phyloP scores from a whole-genome alignment of 805 yeast genomes.

The Zygoascus flipseniorum region DNA sequence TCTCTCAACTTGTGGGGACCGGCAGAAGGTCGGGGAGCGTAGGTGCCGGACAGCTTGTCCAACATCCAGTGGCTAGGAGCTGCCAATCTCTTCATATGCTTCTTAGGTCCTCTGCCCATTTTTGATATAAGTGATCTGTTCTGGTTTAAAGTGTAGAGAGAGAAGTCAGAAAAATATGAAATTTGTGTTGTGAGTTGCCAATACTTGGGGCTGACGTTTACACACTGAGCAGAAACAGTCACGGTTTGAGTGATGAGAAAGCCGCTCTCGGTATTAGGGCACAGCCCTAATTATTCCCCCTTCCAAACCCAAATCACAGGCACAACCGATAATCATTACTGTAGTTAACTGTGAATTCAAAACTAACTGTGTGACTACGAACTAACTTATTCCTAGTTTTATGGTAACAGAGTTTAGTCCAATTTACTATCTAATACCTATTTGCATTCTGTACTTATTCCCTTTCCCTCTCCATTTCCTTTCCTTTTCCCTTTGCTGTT shows the following conservation, averaged over 20 bases:
- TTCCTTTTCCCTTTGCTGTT: too few relatives aligned
- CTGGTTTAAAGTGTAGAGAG: neutral
- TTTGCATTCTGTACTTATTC: too few relatives aligned
- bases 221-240: neutral
- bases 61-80: conserved; percentile 99
- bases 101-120: conserved; percentile 15
- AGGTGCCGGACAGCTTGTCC: conserved; percentile 98
- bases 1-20: conserved; percentile 99
- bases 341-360: too few relatives aligned
- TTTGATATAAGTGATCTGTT: conserved; percentile 1
- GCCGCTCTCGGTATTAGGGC: neutral
- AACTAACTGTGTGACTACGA: too few relatives aligned
- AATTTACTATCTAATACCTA: too few relatives aligned
- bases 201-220: neutral
- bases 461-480: too few relatives aligned
- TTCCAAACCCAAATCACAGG: neutral
- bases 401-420: too few relatives aligned
- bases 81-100: conserved; percentile 34
- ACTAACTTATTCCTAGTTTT: too few relatives aligned
- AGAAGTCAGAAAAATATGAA: neutral
- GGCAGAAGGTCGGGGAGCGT: conserved; percentile 99
- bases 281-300: neutral
- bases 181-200: neutral
- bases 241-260: too few relatives aligned
- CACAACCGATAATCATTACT: neutral